Evolutionary conservation across 164 flowering plant genomes (phyloP).

Genomic region (Amborella trichopoda): DNA sequence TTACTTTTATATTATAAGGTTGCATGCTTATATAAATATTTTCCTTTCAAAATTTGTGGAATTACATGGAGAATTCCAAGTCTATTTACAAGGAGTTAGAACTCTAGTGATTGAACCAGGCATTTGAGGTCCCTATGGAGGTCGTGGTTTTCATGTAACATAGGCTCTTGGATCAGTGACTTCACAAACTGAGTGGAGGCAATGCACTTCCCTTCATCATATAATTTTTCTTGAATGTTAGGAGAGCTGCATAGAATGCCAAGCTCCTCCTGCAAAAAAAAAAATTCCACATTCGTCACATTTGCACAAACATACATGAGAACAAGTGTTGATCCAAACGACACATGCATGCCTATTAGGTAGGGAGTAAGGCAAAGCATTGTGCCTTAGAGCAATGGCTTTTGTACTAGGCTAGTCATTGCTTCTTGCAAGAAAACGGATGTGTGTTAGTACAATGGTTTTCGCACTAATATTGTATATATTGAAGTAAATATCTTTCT

Average conservation of each 20-base stretch:
- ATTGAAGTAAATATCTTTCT: too few relatives aligned
- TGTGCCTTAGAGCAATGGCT: too few relatives aligned
- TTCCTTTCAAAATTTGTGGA: too few relatives aligned
- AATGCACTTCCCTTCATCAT: conserved; percentile 41
- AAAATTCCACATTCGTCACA: background rate
- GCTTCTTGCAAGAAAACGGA: too few relatives aligned
- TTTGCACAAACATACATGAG: conserved; percentile 13
- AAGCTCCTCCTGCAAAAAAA: conserved; percentile 8
- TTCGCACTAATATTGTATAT: too few relatives aligned
- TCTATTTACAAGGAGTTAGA: too few relatives aligned
- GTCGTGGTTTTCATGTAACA: conserved; percentile 10
- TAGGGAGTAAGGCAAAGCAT: background rate
- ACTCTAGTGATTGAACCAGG: conserved; percentile 4
- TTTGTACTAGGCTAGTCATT: too few relatives aligned
- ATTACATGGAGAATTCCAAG: too few relatives aligned
- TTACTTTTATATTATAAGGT: too few relatives aligned
- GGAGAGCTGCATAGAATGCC: conserved; percentile 24
- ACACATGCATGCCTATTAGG: background rate
- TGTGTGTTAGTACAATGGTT: too few relatives aligned
- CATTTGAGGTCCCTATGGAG: conserved; percentile 3
- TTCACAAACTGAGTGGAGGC: conserved; percentile 23
- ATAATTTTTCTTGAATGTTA: conserved; percentile 55
- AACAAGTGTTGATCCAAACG: background rate
- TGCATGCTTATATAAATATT: too few relatives aligned
- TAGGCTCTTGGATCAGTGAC: conserved; percentile 15